Evolutionary conservation across 2,329 filamentous ascomycete species (phyloP).

Genomic region (Catunica adiposa): DNA sequence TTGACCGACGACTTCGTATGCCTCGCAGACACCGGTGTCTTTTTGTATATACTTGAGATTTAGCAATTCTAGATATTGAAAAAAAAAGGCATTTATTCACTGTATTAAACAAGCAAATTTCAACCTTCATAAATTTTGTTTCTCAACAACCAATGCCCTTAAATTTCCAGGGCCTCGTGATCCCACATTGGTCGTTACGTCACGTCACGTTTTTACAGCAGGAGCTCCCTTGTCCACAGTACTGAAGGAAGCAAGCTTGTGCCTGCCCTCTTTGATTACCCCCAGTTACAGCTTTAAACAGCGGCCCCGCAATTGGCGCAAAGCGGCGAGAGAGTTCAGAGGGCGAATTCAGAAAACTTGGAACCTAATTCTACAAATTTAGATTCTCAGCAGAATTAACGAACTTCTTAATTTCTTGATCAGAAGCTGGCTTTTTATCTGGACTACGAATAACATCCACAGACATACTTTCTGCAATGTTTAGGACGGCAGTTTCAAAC

Average conservation of each 20-base stretch:
- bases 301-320: slow-evolving; percentile 8
- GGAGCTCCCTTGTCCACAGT: background rate
- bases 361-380: too few species aligned
- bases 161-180: background rate
- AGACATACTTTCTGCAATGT: slow-evolving; percentile 28
- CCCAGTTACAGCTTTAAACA: background rate
- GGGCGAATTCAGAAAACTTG: background rate
- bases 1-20: too few species aligned
- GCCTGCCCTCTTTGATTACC: background rate
- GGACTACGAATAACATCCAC: background rate
- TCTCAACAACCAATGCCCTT: background rate
- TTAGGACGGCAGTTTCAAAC: slow-evolving; percentile 39
- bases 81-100: too few species aligned
- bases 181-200: background rate
- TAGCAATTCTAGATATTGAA: too few species aligned
- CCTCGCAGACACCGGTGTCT: background rate
- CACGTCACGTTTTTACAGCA: background rate
- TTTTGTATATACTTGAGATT: background rate
- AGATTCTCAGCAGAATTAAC: too few species aligned
- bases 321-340: background rate
- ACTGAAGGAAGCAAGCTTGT: background rate
- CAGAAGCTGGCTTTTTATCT: too few species aligned
- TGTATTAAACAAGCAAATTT: too few species aligned
- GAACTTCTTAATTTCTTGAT: too few species aligned
- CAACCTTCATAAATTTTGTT: too few species aligned